Conservation (phyloP, 257 asterid species). For the Knoxia roxburghii region DNA sequence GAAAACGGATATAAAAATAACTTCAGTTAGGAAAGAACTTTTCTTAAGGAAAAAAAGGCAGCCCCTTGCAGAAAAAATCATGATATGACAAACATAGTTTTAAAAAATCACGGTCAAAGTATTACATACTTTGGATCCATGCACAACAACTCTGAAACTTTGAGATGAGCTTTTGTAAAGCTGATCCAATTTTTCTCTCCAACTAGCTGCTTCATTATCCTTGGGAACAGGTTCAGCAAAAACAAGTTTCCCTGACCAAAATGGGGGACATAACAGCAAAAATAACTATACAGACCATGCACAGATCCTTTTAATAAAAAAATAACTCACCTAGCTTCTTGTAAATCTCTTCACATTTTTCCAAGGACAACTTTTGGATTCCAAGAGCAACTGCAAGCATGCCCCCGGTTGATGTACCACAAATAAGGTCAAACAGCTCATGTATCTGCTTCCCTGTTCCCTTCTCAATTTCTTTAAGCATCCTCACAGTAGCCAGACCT, state of each 20-base stretch:
- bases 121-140: conserved; percentile 83
- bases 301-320: conserved; percentile 19
- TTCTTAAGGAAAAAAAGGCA: not conserved
- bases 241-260: conserved; percentile 76
- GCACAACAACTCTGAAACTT: conserved; percentile 94
- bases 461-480: conserved; percentile 87
- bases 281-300: not conserved
- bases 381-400: conserved; percentile 99
- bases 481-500: conserved; percentile 94
- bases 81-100: not conserved
- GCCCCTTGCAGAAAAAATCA: not conserved
- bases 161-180: conserved; percentile 97
- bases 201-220: conserved; percentile 97
- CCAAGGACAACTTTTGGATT: conserved; percentile 84
- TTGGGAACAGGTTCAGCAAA: conserved; percentile 96
- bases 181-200: conserved; percentile 99
- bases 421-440: conserved; percentile 94
- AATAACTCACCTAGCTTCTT: conserved; percentile 84
- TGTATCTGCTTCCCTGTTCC: conserved; percentile 94
- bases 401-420: conserved; percentile 99
- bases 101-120: conserved; percentile 16
- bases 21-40: not conserved
- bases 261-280: conserved; percentile 11
- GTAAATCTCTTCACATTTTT: conserved; percentile 93
- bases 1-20: too few species aligned